These are phyloP conservation scores for Globisporangium sylvaticum DNA, from an alignment of 352 stramenopile species.

Conservation along the genomic window DNA sequence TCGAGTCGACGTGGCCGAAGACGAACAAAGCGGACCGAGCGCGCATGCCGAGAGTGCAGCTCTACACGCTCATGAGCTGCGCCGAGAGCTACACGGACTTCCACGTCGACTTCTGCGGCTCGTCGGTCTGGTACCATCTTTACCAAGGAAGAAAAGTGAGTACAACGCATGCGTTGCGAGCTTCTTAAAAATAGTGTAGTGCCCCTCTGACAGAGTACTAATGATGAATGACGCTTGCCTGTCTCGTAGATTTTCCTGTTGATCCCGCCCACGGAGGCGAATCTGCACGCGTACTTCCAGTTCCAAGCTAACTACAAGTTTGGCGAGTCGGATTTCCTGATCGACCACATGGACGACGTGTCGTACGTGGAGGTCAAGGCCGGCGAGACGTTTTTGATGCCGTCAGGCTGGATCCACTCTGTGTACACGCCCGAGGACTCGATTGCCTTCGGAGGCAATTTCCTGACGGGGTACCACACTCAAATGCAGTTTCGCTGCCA, in stretches of 20 bases:
- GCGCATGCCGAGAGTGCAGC: conserved; percentile 22
- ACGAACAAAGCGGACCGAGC: conserved; percentile 15
- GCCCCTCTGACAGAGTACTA: not conserved
- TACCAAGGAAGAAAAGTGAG: conserved; percentile 33
- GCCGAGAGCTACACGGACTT: conserved; percentile 42
- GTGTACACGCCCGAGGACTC: conserved; percentile 40
- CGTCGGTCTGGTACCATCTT: conserved; percentile 46
- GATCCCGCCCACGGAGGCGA: conserved; percentile 33
- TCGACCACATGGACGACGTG: conserved; percentile 25
- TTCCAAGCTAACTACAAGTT: conserved; percentile 26
- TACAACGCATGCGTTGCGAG: not conserved
- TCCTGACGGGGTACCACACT: conserved; percentile 38
- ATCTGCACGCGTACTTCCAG: conserved; percentile 24
- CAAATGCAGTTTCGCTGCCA: conserved; percentile 30
- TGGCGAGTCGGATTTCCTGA: conserved; percentile 22
- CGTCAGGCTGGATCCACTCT: conserved; percentile 42
- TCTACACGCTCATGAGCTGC: conserved; percentile 43
- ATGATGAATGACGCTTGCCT: not conserved
- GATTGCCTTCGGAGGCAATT: conserved; percentile 42
- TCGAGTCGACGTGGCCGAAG: conserved; percentile 32
- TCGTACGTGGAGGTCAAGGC: conserved; percentile 25
- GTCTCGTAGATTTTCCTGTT: conserved; percentile 33
- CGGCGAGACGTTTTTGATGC: conserved; percentile 40
- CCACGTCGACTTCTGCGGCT: conserved; percentile 42
- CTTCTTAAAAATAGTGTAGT: not conserved